Base-by-base conservation (phyloP, 2,329 filamentous ascomycete genomes). In the Diaporthe sp. region DNA sequence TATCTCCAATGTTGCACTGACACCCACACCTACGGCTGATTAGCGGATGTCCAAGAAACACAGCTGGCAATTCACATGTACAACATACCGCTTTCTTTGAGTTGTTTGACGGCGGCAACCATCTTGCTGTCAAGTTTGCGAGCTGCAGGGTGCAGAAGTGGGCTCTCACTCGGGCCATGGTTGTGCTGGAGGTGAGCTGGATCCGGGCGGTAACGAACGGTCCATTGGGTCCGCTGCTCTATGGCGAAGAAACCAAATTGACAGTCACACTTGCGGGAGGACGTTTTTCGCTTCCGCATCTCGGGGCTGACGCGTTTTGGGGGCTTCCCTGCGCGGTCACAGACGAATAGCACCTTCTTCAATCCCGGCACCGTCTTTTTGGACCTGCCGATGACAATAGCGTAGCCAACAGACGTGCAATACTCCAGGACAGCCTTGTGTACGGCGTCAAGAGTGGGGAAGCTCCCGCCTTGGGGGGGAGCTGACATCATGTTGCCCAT, bases 241-340 rank as follows among this genome's bases (percentile, higher is more conserved):
- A 93, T 91, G 73, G 91, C 91, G 78, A 93, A 93, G 82, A 93
- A 92, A n/a, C 91, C 91, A 81, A 93, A 93, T 42, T 90, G 90
- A 77, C 91, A 93, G 79, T 92, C 91, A 79, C 91, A 93, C 80
- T 93, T 93, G 61, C 91, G 87, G n/a, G 91, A 93, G 12, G 91
- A 92, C 1, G 91, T 93, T 80, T 91, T 92, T 31, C 90, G 87
- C 82, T 93, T 93, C 74, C 91, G 88, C 77, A 89, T 88, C 82
- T 93, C 91, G 1, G 91, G 90, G 77, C 86, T 92, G n/a, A 92
- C 90, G 8, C 90, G 88, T 73, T 86, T 90, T 3, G 90, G 90
- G 2, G 90, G 90, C 78, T 92, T 92, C 57, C 91, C 91, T 4
- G 91, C 91, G 73, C 91, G 88, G 80, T 93, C 91, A 80, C 91